A percentile compares a stretch with the other conserved stretches of the same genome.
phyloP scores from a whole-genome alignment of 495 filamentous ascomycete species.

The Xylaria cubensis region DNA sequence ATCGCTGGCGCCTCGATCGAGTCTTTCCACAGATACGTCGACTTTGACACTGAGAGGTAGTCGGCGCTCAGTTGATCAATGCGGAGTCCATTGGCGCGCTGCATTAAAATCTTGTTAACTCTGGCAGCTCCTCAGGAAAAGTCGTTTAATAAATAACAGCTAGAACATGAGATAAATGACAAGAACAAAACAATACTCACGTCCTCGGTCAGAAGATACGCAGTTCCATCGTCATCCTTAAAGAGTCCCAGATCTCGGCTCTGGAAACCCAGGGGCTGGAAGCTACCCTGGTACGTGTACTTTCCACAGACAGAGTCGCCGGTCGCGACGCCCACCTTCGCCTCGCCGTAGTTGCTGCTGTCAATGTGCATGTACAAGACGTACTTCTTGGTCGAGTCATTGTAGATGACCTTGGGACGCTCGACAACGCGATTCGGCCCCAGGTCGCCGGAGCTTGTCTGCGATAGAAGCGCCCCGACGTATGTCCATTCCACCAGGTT shows the following conservation, averaged over 20 bases:
- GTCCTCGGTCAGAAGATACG: slow-evolving; percentile 69
- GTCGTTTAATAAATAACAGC: too few species aligned
- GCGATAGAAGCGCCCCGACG: slow-evolving; percentile 61
- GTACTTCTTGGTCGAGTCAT: slow-evolving; percentile 59
- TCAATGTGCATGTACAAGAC: slow-evolving; percentile 74
- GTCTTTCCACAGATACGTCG: slow-evolving; percentile 57
- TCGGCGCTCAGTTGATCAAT: slow-evolving; percentile 56
- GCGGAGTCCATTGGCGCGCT: slow-evolving; percentile 57
- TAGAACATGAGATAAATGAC: not conserved
- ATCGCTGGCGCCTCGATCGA: slow-evolving; percentile 54
- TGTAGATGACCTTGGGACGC: slow-evolving; percentile 69
- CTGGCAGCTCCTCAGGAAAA: not conserved
- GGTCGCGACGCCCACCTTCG: slow-evolving; percentile 68
- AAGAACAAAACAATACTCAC: slow-evolving; percentile 1
- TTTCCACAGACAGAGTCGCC: slow-evolving; percentile 63
- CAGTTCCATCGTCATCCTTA: slow-evolving; percentile 65
- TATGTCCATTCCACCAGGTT: slow-evolving; percentile 70
- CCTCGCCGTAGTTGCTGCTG: slow-evolving; percentile 65
- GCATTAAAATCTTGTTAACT: not conserved
- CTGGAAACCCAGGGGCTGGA: slow-evolving; percentile 59
- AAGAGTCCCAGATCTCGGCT: slow-evolving; percentile 69
- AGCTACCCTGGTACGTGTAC: slow-evolving; percentile 50
- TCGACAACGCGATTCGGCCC: slow-evolving; percentile 68
- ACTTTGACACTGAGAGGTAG: slow-evolving; percentile 56
- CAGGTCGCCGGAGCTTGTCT: slow-evolving; percentile 59